Evolutionary conservation across 176 grass and related monocot genomes (phyloP).

Genomic region (Urochloa ruziziensis): DNA sequence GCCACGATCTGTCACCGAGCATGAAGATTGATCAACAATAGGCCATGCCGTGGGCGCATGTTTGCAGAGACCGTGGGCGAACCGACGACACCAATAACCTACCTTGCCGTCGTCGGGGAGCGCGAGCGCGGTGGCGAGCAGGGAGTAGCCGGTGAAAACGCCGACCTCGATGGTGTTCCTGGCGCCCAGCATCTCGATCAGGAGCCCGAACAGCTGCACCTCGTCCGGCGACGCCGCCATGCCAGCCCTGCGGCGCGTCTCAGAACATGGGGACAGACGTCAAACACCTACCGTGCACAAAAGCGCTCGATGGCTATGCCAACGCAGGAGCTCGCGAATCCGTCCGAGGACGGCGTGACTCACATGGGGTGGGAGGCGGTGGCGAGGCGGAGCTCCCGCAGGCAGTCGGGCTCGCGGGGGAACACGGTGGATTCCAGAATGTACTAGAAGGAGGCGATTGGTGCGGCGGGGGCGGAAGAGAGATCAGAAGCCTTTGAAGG

Average conservation of each 20-base stretch:
- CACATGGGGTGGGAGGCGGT: constrained; percentile 49
- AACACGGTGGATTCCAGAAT: constrained; percentile 71
- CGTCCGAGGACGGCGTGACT: background rate
- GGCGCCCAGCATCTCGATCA: constrained; percentile 63
- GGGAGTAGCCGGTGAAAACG: constrained; percentile 75
- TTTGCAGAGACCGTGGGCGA: background rate
- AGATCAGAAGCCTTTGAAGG: background rate
- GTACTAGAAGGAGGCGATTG: constrained; percentile 26
- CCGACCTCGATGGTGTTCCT: constrained; percentile 71
- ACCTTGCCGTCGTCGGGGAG: constrained; percentile 61
- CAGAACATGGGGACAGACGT: background rate
- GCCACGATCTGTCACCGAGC: constrained; percentile 43
- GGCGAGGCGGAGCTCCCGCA: constrained; percentile 68
- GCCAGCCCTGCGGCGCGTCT: constrained; percentile 4
- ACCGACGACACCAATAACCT: background rate
- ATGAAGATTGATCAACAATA: background rate
- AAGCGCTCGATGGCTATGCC: background rate
- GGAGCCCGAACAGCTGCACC: constrained; percentile 55
- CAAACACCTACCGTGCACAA: constrained; percentile 5
- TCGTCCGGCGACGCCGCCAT: constrained; percentile 66
- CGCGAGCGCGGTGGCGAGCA: constrained; percentile 62
- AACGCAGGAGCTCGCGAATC: background rate
- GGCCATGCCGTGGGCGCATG: background rate
- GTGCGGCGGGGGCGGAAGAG: background rate
- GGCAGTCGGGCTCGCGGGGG: constrained; percentile 59